Evolutionary conservation across 257 asterid genomes (phyloP).

Genomic region (Euphrasia confusa): DNA sequence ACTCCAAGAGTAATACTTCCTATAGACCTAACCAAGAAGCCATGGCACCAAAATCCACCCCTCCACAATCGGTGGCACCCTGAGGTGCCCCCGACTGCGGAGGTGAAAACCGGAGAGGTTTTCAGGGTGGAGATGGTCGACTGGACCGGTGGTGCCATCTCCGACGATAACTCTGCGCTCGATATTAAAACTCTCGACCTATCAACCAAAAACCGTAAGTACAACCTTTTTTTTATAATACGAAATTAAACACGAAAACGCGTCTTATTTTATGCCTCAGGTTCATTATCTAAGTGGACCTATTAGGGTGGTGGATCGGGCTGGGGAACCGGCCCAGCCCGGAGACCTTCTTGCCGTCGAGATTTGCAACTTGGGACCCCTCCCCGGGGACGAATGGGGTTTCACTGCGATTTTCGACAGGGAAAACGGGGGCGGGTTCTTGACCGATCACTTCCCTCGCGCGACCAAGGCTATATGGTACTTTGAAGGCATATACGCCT

Average conservation of each 20-base stretch:
- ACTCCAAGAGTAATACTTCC: slow-evolving; percentile 59
- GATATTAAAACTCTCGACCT: slow-evolving; percentile 58
- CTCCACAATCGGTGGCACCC: slow-evolving; percentile 94
- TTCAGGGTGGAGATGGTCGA: slow-evolving; percentile 87
- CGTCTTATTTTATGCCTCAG: slow-evolving; percentile 28
- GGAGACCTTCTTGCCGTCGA: slow-evolving; percentile 90
- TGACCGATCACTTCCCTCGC: slow-evolving; percentile 81
- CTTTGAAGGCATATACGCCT: slow-evolving; percentile 90
- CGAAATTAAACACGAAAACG: too few relatives aligned
- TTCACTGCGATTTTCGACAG: slow-evolving; percentile 87
- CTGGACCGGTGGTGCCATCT: slow-evolving; percentile 63
- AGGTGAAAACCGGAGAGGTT: slow-evolving; percentile 55
- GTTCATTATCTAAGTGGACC: slow-evolving; percentile 97
- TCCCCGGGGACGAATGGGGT: slow-evolving; percentile 98
- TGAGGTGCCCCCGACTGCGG: slow-evolving; percentile 62
- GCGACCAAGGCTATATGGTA: slow-evolving; percentile 96
- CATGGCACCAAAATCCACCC: slow-evolving; percentile 62
- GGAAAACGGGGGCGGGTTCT: slow-evolving; percentile 94
- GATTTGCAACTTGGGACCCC: slow-evolving; percentile 90
- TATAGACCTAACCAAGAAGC: slow-evolving; percentile 59
- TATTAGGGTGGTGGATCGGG: slow-evolving; percentile 58
- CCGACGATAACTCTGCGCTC: slow-evolving; percentile 52
- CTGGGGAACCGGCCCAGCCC: slow-evolving; percentile 67
- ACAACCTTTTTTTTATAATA: neutral
- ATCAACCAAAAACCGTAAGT: slow-evolving; percentile 63